Evolutionary conservation across 2,329 filamentous ascomycete genomes (phyloP).

Genomic region (Clonostachys chloroleuca): DNA sequence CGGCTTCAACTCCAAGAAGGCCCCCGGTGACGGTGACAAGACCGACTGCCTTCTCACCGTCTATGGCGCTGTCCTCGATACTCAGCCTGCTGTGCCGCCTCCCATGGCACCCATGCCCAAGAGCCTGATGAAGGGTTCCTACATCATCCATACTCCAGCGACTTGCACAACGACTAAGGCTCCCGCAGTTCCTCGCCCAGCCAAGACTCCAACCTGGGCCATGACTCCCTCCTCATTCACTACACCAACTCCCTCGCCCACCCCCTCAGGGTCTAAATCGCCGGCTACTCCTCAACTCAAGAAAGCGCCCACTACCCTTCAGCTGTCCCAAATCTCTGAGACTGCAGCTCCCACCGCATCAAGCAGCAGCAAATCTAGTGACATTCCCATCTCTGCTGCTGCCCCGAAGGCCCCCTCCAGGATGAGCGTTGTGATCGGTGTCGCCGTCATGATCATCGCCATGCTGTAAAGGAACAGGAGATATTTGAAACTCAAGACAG

Average conservation of each 20-base stretch:
- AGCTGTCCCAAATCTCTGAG: no score
- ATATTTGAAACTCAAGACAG: no score
- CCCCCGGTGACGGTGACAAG: background rate
- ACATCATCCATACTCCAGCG: background rate
- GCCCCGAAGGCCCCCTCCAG: background rate
- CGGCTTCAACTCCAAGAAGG: no score
- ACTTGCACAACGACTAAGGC: no score
- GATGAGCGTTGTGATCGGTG: slow-evolving; percentile 1
- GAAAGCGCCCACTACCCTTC: slow-evolving; percentile 7
- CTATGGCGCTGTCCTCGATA: slow-evolving; percentile 28
- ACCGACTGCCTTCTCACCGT: slow-evolving; percentile 28
- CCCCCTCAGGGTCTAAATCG: background rate
- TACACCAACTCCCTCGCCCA: background rate
- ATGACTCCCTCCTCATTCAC: background rate
- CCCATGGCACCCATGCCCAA: slow-evolving; percentile 15
- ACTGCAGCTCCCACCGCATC: no score
- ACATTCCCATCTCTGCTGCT: slow-evolving; percentile 1
- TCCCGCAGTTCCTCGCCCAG: background rate
- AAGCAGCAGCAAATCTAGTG: no score
- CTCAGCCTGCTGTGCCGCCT: slow-evolving; percentile 19
- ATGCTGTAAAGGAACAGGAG: no score
- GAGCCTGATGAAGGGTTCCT: background rate
- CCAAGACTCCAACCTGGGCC: slow-evolving; percentile 3
- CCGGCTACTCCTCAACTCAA: slow-evolving; percentile 11
- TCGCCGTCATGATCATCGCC: background rate